phyloP scores from a whole-genome alignment of 164 flowering plant species.

The Piper longum region DNA sequence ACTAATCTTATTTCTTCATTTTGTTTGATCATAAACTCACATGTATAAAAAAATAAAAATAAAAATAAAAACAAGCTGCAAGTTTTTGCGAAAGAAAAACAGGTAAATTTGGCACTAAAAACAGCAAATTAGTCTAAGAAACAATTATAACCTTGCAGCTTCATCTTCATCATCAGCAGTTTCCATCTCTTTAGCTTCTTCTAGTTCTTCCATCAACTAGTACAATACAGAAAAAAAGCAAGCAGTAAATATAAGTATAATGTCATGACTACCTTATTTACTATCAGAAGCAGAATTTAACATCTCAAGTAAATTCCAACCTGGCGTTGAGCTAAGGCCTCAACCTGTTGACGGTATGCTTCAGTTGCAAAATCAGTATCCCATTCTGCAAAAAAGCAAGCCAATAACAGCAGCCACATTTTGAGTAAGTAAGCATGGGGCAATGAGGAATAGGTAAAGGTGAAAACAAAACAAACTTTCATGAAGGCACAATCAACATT shows the following conservation, averaged over 20 bases:
- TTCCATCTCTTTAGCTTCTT: slow-evolving; percentile 72
- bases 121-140: neutral
- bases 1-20: no score
- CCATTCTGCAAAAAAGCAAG: slow-evolving; percentile 45
- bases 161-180: slow-evolving; percentile 31
- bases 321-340: slow-evolving; percentile 88
- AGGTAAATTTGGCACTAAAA: no score
- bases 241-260: neutral
- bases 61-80: no score
- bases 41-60: no score
- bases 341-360: slow-evolving; percentile 88
- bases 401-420: no score
- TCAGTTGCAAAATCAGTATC: slow-evolving; percentile 98
- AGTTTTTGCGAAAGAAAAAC: no score
- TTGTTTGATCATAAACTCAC: no score
- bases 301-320: slow-evolving; percentile 19
- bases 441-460: no score
- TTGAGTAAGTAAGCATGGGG: no score
- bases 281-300: neutral
- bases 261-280: neutral
- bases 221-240: slow-evolving; percentile 3
- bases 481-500: no score
- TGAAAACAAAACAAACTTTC: no score
- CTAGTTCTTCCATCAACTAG: slow-evolving; percentile 78
- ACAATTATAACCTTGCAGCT: slow-evolving; percentile 2